Evolutionary conservation across 805 yeast genomes (phyloP), one percentile per base, ranked within the genome.

Genomic region (Candida maltosa): DNA sequence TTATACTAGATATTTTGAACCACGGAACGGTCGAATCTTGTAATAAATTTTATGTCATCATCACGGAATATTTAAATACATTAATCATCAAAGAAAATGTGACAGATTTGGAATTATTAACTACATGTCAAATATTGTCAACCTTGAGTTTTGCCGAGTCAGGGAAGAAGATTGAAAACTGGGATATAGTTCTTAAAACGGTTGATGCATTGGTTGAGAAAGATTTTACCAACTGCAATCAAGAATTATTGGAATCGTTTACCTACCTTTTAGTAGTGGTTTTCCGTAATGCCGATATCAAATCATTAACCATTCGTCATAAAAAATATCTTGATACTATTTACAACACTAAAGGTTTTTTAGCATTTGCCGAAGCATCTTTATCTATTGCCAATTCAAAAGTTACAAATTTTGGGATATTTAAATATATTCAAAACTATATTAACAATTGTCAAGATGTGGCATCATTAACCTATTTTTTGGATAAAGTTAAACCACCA

Each of bases 91-190:
- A 40, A 9, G 34, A 32, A 11, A 4, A 27, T 8, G 26, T 10
- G 4, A 15, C 17, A 18, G n/a, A n/a, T n/a, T 26, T 29, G 6
- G 16, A 39, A 6, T 32, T 28, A 19, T 24, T 39, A 24, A 30
- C 42, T 4, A 17, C 33, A 16, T 31, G 25, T 30, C 28, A 36
- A 38, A 14, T 32, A 40, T 17, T 37, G 29, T 15, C 42, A 29
- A 29, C 39, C 25, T 51, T 83, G 32, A 52, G 70, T 0, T 84
- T 80, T 56, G 78, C 85, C 3, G 89, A 83, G 40, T 77, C 87
- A 31, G 93, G 93, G 47, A 72, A 58, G 40, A 81, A 79, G 48
- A 69, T 82, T 3, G 49, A 66, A 1, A 58, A 68, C 42, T 83
- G 91, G 91, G 34, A 38, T 3, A 40, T 46, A 3, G 31, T 67